Evolutionary conservation across 2,329 filamentous ascomycete species (phyloP).

Genomic region (Cercospora sp.): DNA sequence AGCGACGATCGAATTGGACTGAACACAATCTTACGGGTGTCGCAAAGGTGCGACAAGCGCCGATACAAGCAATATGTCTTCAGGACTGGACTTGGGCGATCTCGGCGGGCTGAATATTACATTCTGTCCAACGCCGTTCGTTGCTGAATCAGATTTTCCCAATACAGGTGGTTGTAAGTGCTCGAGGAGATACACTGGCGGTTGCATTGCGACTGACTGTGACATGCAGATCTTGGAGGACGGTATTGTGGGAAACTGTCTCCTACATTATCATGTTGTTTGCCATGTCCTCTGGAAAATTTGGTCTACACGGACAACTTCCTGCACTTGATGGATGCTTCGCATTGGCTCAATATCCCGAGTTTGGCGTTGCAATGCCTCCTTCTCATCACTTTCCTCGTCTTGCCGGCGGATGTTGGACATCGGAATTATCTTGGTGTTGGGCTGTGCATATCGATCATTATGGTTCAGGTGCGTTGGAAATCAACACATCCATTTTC

Average conservation of each 20-base stretch:
- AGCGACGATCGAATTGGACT: background rate
- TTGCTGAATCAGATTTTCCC: slow-evolving; percentile 62
- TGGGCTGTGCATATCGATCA: slow-evolving; percentile 80
- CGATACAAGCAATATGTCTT: background rate
- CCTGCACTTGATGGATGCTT: slow-evolving; percentile 11
- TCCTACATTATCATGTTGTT: slow-evolving; percentile 66
- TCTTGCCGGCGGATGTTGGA: slow-evolving; percentile 71
- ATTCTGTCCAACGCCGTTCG: slow-evolving; percentile 67
- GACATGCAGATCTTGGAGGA: slow-evolving; percentile 41
- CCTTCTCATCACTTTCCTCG: slow-evolving; percentile 72
- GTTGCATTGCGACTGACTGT: background rate
- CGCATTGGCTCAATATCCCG: slow-evolving; percentile 68
- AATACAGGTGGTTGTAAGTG: slow-evolving; percentile 66
- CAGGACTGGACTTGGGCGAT: slow-evolving; percentile 7
- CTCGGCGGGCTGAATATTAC: slow-evolving; percentile 39
- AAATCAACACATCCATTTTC: slow-evolving; percentile 60
- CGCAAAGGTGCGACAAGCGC: background rate
- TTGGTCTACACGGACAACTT: slow-evolving; percentile 21
- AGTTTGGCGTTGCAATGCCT: slow-evolving; percentile 70
- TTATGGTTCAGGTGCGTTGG: slow-evolving; percentile 67
- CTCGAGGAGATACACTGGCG: background rate
- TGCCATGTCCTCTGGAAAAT: slow-evolving; percentile 66
- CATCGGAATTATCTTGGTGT: slow-evolving; percentile 79
- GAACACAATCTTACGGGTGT: background rate
- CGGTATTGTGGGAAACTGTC: slow-evolving; percentile 57